Conservation (phyloP, 2,329 filamentous ascomycete genomes). For the Fusarium avenaceum region DNA sequence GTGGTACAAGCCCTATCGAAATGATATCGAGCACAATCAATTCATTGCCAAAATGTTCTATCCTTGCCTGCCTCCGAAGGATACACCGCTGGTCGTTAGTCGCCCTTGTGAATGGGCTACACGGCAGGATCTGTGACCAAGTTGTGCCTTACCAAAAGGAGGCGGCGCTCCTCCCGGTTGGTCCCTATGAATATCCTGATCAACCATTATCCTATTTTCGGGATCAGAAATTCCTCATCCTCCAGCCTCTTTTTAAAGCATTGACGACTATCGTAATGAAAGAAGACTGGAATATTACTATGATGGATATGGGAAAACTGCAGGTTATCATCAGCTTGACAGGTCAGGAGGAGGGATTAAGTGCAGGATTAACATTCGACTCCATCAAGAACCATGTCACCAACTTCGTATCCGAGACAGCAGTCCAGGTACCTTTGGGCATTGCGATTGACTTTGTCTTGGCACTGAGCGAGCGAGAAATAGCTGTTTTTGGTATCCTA, state of each 20-base stretch:
- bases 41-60: conserved; percentile 24
- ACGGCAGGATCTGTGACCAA: not conserved
- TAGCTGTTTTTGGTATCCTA: not conserved
- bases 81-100: not conserved
- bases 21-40: conserved; percentile 28
- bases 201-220: not conserved
- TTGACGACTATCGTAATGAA: not conserved
- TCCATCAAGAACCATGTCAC: not conserved
- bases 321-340: conserved; percentile 17
- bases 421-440: not conserved
- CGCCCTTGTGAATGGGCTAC: not conserved
- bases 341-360: conserved; percentile 10
- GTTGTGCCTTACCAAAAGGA: not conserved
- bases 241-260: conserved; percentile 1
- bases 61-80: not conserved
- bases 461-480: not conserved
- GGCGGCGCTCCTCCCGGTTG: not conserved
- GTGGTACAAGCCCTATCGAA: conserved; percentile 28
- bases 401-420: not conserved
- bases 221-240: not conserved
- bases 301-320: not conserved
- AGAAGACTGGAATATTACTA: not conserved
- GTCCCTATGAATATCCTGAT: too few relatives aligned
- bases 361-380: conserved; percentile 14
- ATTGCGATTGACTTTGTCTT: conserved; percentile 6